Conservation (phyloP, 1,284 basidiomycete genomes). For the Hemileia vastatrix region DNA sequence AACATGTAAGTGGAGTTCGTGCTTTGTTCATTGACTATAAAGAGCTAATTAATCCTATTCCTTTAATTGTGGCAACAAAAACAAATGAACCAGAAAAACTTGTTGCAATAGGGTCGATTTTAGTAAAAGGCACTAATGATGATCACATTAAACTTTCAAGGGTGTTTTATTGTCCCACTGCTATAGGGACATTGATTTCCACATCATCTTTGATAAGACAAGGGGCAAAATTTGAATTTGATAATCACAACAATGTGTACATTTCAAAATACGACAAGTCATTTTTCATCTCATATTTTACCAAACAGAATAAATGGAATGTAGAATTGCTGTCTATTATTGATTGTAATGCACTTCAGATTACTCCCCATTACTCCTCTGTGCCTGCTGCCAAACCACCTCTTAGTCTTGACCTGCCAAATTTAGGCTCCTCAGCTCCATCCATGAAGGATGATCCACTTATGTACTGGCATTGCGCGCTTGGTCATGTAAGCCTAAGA, state of each 20-base stretch:
- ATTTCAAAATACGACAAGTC: neutral
- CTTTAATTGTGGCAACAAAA: too few relatives aligned
- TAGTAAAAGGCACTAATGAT: neutral
- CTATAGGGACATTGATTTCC: neutral
- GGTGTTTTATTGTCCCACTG: neutral
- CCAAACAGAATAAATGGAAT: neutral
- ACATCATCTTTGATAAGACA: neutral
- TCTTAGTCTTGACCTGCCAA: too few relatives aligned
- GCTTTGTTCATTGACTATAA: too few relatives aligned
- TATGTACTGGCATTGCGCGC: constrained; percentile 2
- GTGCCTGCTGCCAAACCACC: too few relatives aligned
- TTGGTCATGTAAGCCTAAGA: constrained; percentile 5
- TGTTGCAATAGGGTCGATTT: too few relatives aligned
- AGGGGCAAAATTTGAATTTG: neutral
- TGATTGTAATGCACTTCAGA: too few relatives aligned
- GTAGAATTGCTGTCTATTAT: too few relatives aligned
- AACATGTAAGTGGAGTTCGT: too few relatives aligned
- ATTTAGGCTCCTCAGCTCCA: neutral
- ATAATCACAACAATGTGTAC: neutral
- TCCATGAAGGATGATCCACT: neutral
- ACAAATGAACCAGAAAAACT: too few relatives aligned
- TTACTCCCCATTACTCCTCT: too few relatives aligned
- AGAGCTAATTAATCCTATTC: too few relatives aligned
- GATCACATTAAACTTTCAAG: neutral
- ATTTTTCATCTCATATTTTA: neutral